A percentile compares a stretch with the other conserved stretches of the same genome.
Evolutionary conservation across 371 early-diverging fungal species (phyloP).

Genomic region (Haplosporangium sp.): DNA sequence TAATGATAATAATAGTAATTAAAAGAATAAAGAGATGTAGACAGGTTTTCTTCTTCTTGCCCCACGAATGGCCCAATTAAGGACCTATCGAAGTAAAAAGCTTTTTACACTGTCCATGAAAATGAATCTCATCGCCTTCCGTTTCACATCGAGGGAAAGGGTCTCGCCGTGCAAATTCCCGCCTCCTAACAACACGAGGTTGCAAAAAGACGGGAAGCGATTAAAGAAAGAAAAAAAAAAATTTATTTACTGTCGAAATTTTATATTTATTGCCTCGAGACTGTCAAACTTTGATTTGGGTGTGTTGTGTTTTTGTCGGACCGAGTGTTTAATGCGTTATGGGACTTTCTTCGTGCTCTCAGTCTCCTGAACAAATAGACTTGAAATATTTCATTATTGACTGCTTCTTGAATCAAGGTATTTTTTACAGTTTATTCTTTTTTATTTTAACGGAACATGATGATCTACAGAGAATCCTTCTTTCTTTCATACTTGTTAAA

Average conservation of each 20-base stretch:
- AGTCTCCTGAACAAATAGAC: no score
- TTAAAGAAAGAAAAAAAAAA: neutral
- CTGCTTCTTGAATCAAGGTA: no score
- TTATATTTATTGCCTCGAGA: neutral
- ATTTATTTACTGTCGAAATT: neutral
- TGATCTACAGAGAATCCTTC: no score
- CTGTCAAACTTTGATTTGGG: neutral
- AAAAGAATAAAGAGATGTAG: conserved; percentile 14
- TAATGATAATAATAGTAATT: no score
- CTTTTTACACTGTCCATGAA: conserved; percentile 34
- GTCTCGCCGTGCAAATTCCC: conserved; percentile 53
- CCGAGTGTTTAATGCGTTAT: no score
- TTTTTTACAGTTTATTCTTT: no score
- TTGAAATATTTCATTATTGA: no score
- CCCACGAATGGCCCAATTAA: conserved; percentile 50
- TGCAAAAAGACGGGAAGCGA: conserved; percentile 39
- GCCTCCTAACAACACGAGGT: conserved; percentile 14
- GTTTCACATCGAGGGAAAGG: conserved; percentile 53
- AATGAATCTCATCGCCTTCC: conserved; percentile 49
- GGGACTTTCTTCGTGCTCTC: no score
- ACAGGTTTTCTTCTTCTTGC: conserved; percentile 53
- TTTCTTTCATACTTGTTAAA: no score
- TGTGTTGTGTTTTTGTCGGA: no score
- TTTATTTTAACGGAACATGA: no score
- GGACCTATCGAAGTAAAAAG: conserved; percentile 47